Evolutionary conservation across 2,329 filamentous ascomycete genomes (phyloP).

Genomic region (Hypoxylon sp.): DNA sequence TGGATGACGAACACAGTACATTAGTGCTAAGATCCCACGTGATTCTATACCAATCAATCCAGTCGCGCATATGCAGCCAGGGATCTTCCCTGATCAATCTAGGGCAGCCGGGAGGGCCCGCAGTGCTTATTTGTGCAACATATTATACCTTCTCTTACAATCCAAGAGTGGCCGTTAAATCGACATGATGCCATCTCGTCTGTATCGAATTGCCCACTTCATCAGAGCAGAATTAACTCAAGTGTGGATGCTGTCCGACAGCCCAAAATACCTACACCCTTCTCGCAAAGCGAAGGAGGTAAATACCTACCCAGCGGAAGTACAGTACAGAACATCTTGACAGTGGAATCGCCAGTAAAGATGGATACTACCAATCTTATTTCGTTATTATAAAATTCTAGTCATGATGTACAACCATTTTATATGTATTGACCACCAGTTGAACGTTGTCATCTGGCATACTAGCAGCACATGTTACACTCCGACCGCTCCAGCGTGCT

Average conservation of each 20-base stretch:
- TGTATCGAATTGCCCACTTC: no score
- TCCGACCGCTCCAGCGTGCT: constrained; percentile 28
- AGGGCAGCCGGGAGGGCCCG: no score
- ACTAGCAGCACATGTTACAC: constrained; percentile 2
- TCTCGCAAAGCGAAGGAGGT: no score
- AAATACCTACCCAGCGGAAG: no score
- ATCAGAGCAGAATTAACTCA: no score
- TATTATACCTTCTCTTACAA: neutral
- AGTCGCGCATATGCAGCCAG: neutral
- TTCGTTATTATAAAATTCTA: neutral
- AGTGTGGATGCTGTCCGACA: no score
- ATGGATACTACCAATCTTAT: neutral
- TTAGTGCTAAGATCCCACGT: constrained; percentile 2
- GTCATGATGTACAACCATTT: neutral
- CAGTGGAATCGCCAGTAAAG: no score
- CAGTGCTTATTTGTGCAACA: neutral
- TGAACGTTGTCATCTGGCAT: neutral
- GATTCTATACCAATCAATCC: constrained; percentile 3
- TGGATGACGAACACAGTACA: constrained; percentile 4
- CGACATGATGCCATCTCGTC: no score
- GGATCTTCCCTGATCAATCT: neutral
- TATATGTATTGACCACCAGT: neutral
- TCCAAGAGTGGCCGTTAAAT: no score
- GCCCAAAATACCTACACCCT: no score
- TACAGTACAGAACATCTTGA: no score